Percentiles rank a stretch among this genome's conserved stretches.
These are phyloP conservation scores for Craspedostauros australis DNA, from an alignment of 108 stramenopile species.

Conservation along the genomic window DNA sequence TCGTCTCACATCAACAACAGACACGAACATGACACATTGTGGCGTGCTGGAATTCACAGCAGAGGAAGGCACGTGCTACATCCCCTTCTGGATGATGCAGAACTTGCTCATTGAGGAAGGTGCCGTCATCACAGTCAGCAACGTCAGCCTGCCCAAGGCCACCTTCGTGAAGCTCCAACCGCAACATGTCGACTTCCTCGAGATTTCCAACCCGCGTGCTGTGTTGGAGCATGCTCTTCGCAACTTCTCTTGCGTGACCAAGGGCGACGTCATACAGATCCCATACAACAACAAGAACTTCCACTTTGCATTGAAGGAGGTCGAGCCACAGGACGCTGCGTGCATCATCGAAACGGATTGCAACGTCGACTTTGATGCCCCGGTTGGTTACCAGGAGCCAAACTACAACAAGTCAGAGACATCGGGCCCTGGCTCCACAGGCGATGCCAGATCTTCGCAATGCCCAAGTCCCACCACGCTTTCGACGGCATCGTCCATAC, in stretches of 20 bases:
- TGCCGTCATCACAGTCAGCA: slow-evolving; percentile 86
- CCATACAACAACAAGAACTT: slow-evolving; percentile 96
- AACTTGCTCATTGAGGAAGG: slow-evolving; percentile 90
- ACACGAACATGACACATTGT: slow-evolving; percentile 75
- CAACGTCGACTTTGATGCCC: slow-evolving; percentile 93
- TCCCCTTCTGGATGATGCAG: slow-evolving; percentile 99
- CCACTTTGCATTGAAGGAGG: slow-evolving; percentile 92
- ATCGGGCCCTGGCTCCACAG: slow-evolving; percentile 14
- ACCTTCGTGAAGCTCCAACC: slow-evolving; percentile 97
- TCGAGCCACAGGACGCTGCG: slow-evolving; percentile 85
- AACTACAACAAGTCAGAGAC: slow-evolving; percentile 14
- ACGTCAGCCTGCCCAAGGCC: slow-evolving; percentile 91
- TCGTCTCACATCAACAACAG: slow-evolving; percentile 49
- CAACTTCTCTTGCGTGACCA: slow-evolving; percentile 96
- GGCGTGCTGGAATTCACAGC: slow-evolving; percentile 99
- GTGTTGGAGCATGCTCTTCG: slow-evolving; percentile 94
- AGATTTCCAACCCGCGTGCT: slow-evolving; percentile 97
- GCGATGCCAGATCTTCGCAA: slow-evolving; percentile 34
- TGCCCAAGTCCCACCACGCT: slow-evolving; percentile 67
- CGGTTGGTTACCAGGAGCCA: slow-evolving; percentile 89
- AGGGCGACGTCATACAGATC: slow-evolving; percentile 93
- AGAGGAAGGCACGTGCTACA: slow-evolving; percentile 94
- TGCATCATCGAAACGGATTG: slow-evolving; percentile 96
- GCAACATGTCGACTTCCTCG: slow-evolving; percentile 98
- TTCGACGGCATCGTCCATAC: slow-evolving; percentile 18